Conservation (phyloP, 345 rosid species). For the Pistacia integerrima region DNA sequence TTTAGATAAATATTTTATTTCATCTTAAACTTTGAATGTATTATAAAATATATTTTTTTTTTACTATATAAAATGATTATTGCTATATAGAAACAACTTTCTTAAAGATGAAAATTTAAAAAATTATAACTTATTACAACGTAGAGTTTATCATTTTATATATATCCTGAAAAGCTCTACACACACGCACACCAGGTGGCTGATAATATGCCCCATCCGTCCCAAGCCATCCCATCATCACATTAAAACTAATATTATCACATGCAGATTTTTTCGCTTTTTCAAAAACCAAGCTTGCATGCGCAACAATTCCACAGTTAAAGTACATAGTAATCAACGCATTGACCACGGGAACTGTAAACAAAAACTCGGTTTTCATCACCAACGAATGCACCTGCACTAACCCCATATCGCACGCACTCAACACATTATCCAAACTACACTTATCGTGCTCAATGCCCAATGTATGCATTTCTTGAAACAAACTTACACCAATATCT, state of each 20-base stretch:
- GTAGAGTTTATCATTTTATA: too few species aligned
- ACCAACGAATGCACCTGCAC: constrained; percentile 65
- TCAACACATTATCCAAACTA: constrained; percentile 66
- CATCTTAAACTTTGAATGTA: too few species aligned
- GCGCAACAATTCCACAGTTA: constrained; percentile 33
- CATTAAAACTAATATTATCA: constrained; percentile 70
- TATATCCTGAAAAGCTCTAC: too few species aligned
- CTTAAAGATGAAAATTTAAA: too few species aligned
- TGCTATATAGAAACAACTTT: too few species aligned
- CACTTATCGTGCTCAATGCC: constrained; percentile 64
- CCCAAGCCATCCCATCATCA: constrained; percentile 64
- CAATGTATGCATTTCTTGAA: constrained; percentile 54
- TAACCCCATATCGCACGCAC: constrained; percentile 43
- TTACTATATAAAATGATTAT: too few species aligned
- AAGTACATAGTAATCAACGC: constrained; percentile 74
- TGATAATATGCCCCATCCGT: too few species aligned
- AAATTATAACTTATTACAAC: too few species aligned
- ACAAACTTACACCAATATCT: constrained; percentile 44
- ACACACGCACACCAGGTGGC: too few species aligned
- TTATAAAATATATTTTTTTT: too few species aligned
- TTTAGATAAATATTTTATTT: too few species aligned
- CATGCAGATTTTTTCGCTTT: constrained; percentile 40
- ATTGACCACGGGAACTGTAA: constrained; percentile 52
- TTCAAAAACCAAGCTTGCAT: constrained; percentile 48
- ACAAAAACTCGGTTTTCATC: constrained; percentile 50